Evolutionary conservation across 176 grass and related monocot genomes (phyloP).

Genomic region (Triticum turgidum): DNA sequence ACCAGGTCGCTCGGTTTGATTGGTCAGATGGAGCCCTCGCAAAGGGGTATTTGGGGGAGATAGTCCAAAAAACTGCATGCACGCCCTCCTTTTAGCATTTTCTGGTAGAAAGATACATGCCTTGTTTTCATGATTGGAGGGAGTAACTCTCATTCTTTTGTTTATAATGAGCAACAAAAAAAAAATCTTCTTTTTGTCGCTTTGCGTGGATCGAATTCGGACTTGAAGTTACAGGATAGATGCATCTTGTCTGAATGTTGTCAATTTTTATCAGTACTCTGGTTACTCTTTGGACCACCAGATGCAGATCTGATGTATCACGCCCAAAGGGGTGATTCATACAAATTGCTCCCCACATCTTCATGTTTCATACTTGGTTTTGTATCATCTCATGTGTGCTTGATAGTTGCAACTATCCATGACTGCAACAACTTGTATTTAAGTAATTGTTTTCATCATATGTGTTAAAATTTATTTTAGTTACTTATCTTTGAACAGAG

Average conservation of each 20-base stretch:
- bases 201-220: neutral
- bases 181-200: neutral
- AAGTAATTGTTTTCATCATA: neutral
- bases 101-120: too few species aligned
- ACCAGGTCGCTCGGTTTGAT: too few species aligned
- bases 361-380: neutral
- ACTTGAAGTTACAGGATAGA: neutral
- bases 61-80: too few species aligned
- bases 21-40: too few species aligned
- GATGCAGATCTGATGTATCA: too few species aligned
- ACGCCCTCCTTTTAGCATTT: too few species aligned
- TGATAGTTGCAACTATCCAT: too few species aligned
- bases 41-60: too few species aligned
- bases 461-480: neutral
- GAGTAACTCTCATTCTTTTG: neutral
- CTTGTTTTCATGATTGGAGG: too few species aligned
- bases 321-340: neutral
- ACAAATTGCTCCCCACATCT: neutral
- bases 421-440: neutral
- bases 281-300: neutral
- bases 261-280: neutral
- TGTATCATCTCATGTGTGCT: conserved; percentile 4
- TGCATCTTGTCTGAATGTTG: neutral
- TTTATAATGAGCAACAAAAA: neutral
- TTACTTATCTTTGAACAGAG: conserved; percentile 47